phyloP scores from a whole-genome alignment of 2,329 filamentous ascomycete genomes.

The Tolypocladium ophioglossoides region DNA sequence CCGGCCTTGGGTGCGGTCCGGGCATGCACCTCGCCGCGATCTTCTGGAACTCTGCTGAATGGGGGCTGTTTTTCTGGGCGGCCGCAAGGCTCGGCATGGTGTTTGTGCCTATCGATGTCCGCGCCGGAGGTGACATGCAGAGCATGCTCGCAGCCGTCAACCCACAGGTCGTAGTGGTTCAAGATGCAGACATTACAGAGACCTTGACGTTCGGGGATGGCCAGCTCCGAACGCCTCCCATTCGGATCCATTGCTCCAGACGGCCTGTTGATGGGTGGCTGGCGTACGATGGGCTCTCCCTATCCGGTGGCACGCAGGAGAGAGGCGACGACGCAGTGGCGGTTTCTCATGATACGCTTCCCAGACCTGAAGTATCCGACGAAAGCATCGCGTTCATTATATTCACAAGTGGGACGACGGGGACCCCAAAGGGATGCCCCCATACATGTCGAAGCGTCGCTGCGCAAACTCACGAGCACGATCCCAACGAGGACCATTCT shows the following conservation, averaged over 20 bases:
- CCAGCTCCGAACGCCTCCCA: background rate
- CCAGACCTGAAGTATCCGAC: background rate
- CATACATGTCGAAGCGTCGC: conserved; percentile 29
- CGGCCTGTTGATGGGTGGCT: conserved; percentile 10
- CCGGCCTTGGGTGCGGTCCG: conserved; percentile 11
- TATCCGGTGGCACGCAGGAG: background rate
- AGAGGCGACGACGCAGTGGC: background rate
- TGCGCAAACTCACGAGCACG: conserved; percentile 24
- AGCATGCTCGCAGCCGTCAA: conserved; percentile 11
- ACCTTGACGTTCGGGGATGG: background rate
- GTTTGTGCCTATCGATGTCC: conserved; percentile 24
- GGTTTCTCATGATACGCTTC: too few relatives aligned
- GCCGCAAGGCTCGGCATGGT: conserved; percentile 21
- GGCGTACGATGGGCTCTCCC: background rate
- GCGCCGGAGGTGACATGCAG: conserved; percentile 10
- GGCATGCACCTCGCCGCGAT: conserved; percentile 20
- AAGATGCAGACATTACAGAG: conserved; percentile 13
- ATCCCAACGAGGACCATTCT: conserved; percentile 17
- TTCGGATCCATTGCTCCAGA: conserved; percentile 15
- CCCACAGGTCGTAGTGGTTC: conserved; percentile 20
- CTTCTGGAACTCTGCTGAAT: conserved; percentile 27
- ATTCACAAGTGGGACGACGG: conserved; percentile 40
- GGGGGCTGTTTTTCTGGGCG: conserved; percentile 26
- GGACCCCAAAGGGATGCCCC: conserved; percentile 32
- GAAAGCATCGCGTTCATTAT: conserved; percentile 26